A percentile compares a stretch with the other conserved stretches of the same genome.
Conservation (phyloP, 1,139 yeast genomes). For the Candida sanyaensis region DNA sequence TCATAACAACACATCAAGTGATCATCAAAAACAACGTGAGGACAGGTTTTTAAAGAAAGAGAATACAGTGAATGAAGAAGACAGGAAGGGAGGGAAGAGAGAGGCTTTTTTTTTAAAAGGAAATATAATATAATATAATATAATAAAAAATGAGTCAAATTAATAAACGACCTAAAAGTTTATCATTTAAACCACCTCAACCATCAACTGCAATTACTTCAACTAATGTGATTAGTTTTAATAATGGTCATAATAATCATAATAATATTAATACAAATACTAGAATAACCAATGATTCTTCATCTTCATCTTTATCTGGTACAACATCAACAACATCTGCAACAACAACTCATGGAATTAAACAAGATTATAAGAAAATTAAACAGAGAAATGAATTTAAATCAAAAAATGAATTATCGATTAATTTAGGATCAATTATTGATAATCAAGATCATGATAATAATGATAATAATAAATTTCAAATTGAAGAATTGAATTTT, state of each 20-base stretch:
- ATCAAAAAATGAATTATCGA: background rate
- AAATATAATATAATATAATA: too few relatives aligned
- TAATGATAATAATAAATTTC: background rate
- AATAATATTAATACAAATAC: too few relatives aligned
- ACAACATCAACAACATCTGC: background rate
- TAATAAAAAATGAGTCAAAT: too few relatives aligned
- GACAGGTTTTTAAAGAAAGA: too few relatives aligned
- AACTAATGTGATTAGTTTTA: slow-evolving; percentile 11
- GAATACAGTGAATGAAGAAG: too few relatives aligned
- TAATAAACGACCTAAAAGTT: background rate
- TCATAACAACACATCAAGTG: too few relatives aligned
- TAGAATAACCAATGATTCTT: slow-evolving; percentile 2
- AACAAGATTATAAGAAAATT: background rate
- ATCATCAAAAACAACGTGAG: too few relatives aligned
- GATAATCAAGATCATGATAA: too few relatives aligned
- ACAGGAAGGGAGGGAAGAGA: too few relatives aligned
- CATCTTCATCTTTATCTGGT: slow-evolving; percentile 8
- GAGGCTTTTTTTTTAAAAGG: too few relatives aligned
- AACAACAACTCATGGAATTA: background rate
- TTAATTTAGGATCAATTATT: too few relatives aligned
- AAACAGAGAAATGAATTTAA: slow-evolving; percentile 9
- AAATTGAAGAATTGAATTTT: slow-evolving; percentile 32
- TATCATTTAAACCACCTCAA: background rate
- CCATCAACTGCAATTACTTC: slow-evolving; percentile 16
- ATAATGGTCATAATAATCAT: slow-evolving; percentile 3